Conservation (phyloP, 2,329 filamentous ascomycete species). For the Cyphellophora attinorum region DNA sequence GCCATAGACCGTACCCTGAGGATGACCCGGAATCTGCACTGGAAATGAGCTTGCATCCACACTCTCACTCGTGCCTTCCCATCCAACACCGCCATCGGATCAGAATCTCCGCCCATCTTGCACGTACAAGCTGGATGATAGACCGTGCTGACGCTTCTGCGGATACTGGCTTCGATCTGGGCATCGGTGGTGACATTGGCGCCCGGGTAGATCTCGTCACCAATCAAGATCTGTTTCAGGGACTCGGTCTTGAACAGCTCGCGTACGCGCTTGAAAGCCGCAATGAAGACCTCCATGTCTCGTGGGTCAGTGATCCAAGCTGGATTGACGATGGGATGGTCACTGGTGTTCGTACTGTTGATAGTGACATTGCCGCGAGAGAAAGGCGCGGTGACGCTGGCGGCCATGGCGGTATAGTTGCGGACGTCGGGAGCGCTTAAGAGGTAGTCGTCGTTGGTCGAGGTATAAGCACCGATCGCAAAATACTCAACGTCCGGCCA, state of each 20-base stretch:
- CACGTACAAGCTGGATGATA: constrained; percentile 27
- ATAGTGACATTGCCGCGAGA: constrained; percentile 18
- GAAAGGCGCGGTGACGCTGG: constrained; percentile 20
- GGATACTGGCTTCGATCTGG: constrained; percentile 18
- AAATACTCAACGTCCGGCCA: constrained; percentile 26
- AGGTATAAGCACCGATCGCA: constrained; percentile 7
- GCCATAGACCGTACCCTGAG: constrained; percentile 32
- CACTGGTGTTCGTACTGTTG: constrained; percentile 14
- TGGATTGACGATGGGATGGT: constrained; percentile 14
- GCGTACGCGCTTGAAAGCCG: constrained; percentile 7
- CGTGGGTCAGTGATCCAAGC: constrained; percentile 7
- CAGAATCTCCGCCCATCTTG: constrained; percentile 25
- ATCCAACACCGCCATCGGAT: constrained; percentile 26
- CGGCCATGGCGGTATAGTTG: constrained; percentile 22
- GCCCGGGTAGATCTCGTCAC: constrained; percentile 12
- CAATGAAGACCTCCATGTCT: constrained; percentile 11
- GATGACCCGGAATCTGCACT: constrained; percentile 31
- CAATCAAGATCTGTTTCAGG: constrained; percentile 14
- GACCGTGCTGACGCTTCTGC: constrained; percentile 23
- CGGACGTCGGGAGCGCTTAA: constrained; percentile 5
- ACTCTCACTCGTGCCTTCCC: constrained; percentile 20
- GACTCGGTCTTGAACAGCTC: constrained; percentile 15
- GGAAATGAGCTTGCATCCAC: constrained; percentile 27
- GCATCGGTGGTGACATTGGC: constrained; percentile 13
- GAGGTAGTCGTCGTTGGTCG: constrained; percentile 19